phyloP scores from a whole-genome alignment of 495 filamentous ascomycete species.

The Jackrogersella minutella region DNA sequence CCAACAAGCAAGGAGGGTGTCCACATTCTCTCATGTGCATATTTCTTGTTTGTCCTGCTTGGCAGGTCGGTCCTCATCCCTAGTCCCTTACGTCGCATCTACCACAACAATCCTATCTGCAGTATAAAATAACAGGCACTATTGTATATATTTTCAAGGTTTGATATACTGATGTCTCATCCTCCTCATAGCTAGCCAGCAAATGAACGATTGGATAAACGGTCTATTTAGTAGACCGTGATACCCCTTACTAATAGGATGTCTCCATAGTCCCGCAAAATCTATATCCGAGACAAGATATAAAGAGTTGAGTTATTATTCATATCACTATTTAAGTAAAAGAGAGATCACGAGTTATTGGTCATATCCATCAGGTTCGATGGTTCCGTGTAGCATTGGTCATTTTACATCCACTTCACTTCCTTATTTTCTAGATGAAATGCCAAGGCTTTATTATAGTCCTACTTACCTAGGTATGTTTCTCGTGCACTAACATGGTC shows the following conservation, averaged over 20 bases:
- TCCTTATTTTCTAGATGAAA: not conserved
- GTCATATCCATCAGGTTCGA: not conserved
- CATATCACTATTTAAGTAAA: not conserved
- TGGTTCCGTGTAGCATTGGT: not conserved
- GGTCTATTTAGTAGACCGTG: not conserved
- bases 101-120: not conserved
- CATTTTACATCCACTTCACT: not conserved
- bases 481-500: conserved; percentile 6
- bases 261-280: not conserved
- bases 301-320: not conserved
- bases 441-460: not conserved
- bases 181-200: not conserved
- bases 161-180: not conserved
- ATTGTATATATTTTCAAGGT: not conserved
- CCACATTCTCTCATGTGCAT: not conserved
- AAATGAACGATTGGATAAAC: not conserved
- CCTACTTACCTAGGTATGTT: not conserved
- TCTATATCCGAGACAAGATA: not conserved
- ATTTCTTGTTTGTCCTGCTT: conserved; percentile 14
- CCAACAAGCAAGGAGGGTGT: not conserved
- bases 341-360: not conserved
- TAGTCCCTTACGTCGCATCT: conserved; percentile 9
- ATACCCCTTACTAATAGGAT: not conserved
- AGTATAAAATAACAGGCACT: not conserved
- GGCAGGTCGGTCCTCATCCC: conserved; percentile 21